phyloP scores from a whole-genome alignment of 768 basidiomycete species.

The Lentinula guzmanii region DNA sequence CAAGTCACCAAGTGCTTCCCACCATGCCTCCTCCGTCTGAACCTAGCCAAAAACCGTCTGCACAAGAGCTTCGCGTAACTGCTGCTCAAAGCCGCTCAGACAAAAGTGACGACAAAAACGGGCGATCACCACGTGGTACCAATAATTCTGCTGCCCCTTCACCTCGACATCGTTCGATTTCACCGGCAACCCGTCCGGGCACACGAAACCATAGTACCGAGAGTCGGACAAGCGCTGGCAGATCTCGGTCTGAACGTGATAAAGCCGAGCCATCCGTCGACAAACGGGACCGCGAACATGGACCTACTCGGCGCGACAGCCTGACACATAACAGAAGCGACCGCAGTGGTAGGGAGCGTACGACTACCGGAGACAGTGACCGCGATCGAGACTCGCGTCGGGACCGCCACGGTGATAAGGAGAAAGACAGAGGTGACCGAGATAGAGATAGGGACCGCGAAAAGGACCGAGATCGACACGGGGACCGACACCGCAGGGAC shows the following conservation, averaged over 20 bases:
- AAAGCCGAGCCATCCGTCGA: conserved; percentile 39
- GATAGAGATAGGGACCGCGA: conserved; percentile 32
- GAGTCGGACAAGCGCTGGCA: conserved; percentile 66
- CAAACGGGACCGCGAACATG: conserved; percentile 50
- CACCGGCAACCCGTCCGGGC: conserved; percentile 60
- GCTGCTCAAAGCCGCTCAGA: conserved; percentile 57
- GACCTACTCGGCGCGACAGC: conserved; percentile 43
- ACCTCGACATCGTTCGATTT: conserved; percentile 58
- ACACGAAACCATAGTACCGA: conserved; percentile 68
- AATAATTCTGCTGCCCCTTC: conserved; percentile 51
- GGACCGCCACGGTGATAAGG: conserved; percentile 29
- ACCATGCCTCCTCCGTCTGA: conserved; percentile 72
- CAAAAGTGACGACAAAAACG: conserved; percentile 35
- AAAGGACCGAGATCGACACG: conserved; percentile 41
- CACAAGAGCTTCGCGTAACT: conserved; percentile 76
- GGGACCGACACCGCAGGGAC: conserved; percentile 51
- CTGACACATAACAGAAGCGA: conserved; percentile 49
- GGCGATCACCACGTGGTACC: conserved; percentile 30
- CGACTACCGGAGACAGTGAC: conserved; percentile 32
- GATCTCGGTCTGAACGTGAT: conserved; percentile 47
- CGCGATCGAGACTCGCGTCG: conserved; percentile 40
- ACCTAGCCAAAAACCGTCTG: conserved; percentile 74
- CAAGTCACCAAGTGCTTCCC: conserved; percentile 28
- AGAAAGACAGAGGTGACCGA: conserved; percentile 39
- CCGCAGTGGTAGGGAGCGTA: conserved; percentile 37